A percentile compares a stretch with the other conserved stretches of the same genome.
Conservation (phyloP, 139 green algal species). For the Coelastrella sp. region DNA sequence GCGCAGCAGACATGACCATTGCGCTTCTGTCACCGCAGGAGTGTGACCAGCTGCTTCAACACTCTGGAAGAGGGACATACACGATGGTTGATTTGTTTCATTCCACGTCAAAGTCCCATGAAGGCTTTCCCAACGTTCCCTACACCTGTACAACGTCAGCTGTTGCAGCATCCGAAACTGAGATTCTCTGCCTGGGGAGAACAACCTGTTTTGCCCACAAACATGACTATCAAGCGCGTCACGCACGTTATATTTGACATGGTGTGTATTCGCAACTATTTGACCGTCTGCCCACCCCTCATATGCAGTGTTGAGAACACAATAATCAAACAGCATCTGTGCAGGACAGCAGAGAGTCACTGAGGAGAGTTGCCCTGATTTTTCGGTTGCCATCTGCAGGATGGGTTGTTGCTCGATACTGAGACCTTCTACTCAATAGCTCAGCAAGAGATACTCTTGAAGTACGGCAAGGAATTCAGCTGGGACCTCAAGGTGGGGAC, state of each 20-base stretch:
- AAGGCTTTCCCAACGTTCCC: too few relatives aligned
- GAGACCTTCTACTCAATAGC: constrained; percentile 84
- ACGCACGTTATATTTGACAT: constrained; percentile 49
- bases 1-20: too few relatives aligned
- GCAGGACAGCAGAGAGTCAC: too few relatives aligned
- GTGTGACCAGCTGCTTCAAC: neutral
- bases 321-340: too few relatives aligned
- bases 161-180: too few relatives aligned
- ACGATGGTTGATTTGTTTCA: too few relatives aligned
- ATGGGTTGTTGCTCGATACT: constrained; percentile 88
- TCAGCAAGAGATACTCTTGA: constrained; percentile 69
- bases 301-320: too few relatives aligned
- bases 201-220: neutral
- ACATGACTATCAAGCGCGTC: constrained; percentile 10
- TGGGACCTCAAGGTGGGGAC: constrained; percentile 82
- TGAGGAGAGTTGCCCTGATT: too few relatives aligned
- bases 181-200: too few relatives aligned
- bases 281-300: neutral
- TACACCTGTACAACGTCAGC: neutral
- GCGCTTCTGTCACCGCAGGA: too few relatives aligned
- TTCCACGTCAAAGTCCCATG: too few relatives aligned
- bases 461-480: constrained; percentile 79
- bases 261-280: neutral
- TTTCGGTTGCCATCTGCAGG: constrained; percentile 80
- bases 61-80: too few relatives aligned